Conservation (phyloP, 2,329 filamentous ascomycete genomes). For the Monilinia polystroma region DNA sequence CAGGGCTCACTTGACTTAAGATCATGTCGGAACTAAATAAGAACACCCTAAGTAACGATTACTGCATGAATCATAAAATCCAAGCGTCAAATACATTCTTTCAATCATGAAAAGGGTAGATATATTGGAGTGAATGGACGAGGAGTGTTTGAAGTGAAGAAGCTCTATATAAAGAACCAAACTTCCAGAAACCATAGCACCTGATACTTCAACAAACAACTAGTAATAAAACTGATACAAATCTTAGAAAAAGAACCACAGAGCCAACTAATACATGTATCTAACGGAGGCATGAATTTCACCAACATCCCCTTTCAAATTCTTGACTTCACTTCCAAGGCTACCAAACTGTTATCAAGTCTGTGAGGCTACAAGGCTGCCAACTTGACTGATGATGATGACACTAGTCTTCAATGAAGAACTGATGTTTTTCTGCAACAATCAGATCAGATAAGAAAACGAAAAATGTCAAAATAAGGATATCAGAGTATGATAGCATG, state of each 20-base stretch:
- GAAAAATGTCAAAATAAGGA: not conserved
- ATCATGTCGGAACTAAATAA: not conserved
- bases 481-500: not conserved
- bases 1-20: not conserved
- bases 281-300: not conserved
- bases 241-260: too few relatives aligned
- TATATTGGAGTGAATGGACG: not conserved
- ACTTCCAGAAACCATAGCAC: not conserved
- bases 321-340: slow-evolving; percentile 3
- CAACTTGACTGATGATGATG: slow-evolving; percentile 10
- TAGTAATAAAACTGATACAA: not conserved
- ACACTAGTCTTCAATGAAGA: slow-evolving; percentile 19
- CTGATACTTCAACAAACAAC: not conserved
- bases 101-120: not conserved
- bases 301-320: not conserved
- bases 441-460: slow-evolving; percentile 8
- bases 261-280: not conserved
- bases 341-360: slow-evolving; percentile 4
- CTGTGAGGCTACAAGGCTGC: slow-evolving; percentile 13
- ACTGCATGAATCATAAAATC: not conserved
- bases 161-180: not conserved
- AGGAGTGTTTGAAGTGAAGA: slow-evolving; percentile 5
- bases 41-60: not conserved
- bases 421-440: slow-evolving; percentile 12
- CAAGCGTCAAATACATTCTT: not conserved